phyloP scores from a whole-genome alignment of 1,284 basidiomycete species.

The Schizophyllum amplum region DNA sequence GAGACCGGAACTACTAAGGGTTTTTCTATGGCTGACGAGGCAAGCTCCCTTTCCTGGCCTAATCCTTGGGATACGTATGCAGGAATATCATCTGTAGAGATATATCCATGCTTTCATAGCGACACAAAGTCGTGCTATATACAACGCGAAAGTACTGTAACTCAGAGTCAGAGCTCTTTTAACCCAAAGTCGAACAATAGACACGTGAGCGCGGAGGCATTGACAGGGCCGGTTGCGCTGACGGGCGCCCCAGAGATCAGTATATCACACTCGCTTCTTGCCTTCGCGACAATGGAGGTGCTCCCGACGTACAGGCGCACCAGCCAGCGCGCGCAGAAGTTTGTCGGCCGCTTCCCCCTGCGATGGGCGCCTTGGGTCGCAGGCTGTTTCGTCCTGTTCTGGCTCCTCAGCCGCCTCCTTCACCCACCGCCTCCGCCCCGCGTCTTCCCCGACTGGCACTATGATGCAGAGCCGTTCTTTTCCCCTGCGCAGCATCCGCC shows the following conservation, averaged over 20 bases:
- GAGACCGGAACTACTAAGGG: too few relatives aligned
- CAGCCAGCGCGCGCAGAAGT: not conserved
- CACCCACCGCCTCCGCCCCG: constrained; percentile 4
- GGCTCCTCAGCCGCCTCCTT: constrained; percentile 12
- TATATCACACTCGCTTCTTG: not conserved
- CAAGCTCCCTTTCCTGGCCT: too few relatives aligned
- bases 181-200: too few relatives aligned
- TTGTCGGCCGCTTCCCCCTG: constrained; percentile 15
- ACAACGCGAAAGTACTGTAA: too few relatives aligned
- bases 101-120: too few relatives aligned
- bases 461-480: constrained; percentile 15
- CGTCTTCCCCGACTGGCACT: constrained; percentile 6
- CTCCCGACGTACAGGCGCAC: not conserved
- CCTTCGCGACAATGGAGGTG: not conserved
- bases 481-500: constrained; percentile 12
- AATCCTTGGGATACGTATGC: too few relatives aligned
- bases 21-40: too few relatives aligned
- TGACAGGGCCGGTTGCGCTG: not conserved
- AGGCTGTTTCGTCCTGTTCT: constrained; percentile 8
- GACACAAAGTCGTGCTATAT: too few relatives aligned
- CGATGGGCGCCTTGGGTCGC: constrained; percentile 20
- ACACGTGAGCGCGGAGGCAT: not conserved
- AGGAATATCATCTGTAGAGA: too few relatives aligned
- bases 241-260: too few relatives aligned
- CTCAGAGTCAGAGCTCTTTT: too few relatives aligned